Conservation (phyloP, 257 asterid genomes). For the Petrea volubilis region DNA sequence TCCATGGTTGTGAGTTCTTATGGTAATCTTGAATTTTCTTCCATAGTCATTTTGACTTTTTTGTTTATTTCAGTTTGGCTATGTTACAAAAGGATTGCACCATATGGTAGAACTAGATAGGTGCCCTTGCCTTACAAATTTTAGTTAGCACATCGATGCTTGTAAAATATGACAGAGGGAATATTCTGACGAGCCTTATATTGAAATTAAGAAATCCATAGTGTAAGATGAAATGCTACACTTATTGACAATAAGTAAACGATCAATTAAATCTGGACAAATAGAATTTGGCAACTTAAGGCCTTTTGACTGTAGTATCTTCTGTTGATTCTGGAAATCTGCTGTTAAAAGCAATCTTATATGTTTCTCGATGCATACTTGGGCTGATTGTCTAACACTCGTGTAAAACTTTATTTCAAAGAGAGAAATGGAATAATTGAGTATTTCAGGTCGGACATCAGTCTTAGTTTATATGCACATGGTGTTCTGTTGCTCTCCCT, state of each 20-base stretch:
- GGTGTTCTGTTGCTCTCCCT: constrained; percentile 7
- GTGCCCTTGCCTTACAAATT: too few species aligned
- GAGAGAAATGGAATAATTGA: background rate
- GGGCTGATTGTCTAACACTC: background rate
- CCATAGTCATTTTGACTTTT: background rate
- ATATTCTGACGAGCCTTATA: background rate
- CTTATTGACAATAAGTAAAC: background rate
- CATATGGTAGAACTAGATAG: too few species aligned
- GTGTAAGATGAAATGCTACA: background rate
- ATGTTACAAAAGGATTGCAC: too few species aligned
- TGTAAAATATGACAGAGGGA: background rate
- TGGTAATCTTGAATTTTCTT: constrained; percentile 48
- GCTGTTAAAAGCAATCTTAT: background rate
- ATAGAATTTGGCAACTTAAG: background rate
- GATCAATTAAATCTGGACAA: background rate
- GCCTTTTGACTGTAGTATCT: constrained; percentile 3
- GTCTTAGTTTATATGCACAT: background rate
- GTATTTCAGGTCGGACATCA: background rate
- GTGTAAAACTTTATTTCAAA: background rate
- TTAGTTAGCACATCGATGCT: background rate
- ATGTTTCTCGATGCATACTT: background rate
- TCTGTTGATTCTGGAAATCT: background rate
- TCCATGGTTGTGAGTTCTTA: constrained; percentile 78
- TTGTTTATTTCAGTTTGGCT: constrained; percentile 12
- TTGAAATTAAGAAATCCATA: background rate